phyloP scores from a whole-genome alignment of 495 filamentous ascomycete species.

The Annulohypoxylon maeteangense region DNA sequence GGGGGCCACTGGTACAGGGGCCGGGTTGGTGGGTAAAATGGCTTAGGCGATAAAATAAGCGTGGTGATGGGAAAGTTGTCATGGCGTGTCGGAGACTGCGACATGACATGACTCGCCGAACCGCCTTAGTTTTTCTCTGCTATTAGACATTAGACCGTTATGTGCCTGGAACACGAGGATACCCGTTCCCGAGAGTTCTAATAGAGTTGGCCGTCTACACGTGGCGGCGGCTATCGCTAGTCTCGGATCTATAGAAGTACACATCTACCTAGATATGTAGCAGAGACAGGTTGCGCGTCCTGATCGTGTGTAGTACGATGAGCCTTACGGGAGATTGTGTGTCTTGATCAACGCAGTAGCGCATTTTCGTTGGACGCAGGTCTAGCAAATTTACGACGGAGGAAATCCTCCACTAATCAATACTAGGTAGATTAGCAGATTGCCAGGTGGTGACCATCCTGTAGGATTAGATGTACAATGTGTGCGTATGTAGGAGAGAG shows the following conservation, averaged over 20 bases:
- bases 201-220: conserved; percentile 30
- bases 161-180: conserved; percentile 17
- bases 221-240: conserved; percentile 35
- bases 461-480: conserved; percentile 29
- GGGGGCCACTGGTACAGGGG: background rate
- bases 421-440: conserved; percentile 14
- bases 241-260: conserved; percentile 10
- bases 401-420: conserved; percentile 34
- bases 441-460: conserved; percentile 37
- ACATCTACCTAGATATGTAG: background rate
- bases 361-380: conserved; percentile 17
- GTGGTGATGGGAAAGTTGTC: background rate
- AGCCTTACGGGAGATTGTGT: conserved; percentile 19
- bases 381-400: conserved; percentile 26
- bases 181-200: conserved; percentile 12
- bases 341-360: conserved; percentile 24
- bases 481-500: background rate
- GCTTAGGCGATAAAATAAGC: conserved; percentile 2
- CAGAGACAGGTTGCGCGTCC: conserved; percentile 26
- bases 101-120: conserved; percentile 7
- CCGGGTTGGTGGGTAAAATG: conserved; percentile 15
- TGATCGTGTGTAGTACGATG: background rate
- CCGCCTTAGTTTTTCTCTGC: background rate
- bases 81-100: background rate
- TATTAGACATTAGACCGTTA: background rate